phyloP scores from a whole-genome alignment of 257 asterid genomes.

The Schizonepeta tenuifolia region DNA sequence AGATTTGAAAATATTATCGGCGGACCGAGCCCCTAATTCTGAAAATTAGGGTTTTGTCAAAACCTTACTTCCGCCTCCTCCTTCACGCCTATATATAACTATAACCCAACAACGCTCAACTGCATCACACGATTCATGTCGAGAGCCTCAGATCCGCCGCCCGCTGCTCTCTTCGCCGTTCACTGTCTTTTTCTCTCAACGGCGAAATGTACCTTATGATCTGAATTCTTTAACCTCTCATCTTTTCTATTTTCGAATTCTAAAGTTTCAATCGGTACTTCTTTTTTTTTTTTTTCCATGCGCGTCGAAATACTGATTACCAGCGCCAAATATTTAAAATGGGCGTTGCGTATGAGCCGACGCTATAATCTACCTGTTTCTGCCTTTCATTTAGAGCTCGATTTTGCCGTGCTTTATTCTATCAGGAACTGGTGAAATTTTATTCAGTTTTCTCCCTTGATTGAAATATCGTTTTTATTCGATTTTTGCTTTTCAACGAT shows the following conservation, averaged over 20 bases:
- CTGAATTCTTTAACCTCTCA: too few relatives aligned
- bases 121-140: not conserved
- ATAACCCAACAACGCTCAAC: not conserved
- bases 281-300: slow-evolving; percentile 1
- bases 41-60: slow-evolving; percentile 41
- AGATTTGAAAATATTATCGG: not conserved
- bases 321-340: slow-evolving; percentile 39
- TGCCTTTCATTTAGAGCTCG: slow-evolving; percentile 27
- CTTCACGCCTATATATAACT: slow-evolving; percentile 33
- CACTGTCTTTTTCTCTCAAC: not conserved
- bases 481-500: not conserved
- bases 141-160: not conserved
- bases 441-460: not conserved
- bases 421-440: slow-evolving; percentile 61
- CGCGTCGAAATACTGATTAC: slow-evolving; percentile 93
- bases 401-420: slow-evolving; percentile 25
- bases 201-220: too few relatives aligned
- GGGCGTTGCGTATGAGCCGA: slow-evolving; percentile 77
- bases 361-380: slow-evolving; percentile 51
- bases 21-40: not conserved
- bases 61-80: slow-evolving; percentile 32
- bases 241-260: not conserved
- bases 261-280: not conserved
- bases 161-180: not conserved
- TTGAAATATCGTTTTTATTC: not conserved